Evolutionary conservation across 164 flowering plant species (phyloP).

Genomic region (Pachysandra terminalis): DNA sequence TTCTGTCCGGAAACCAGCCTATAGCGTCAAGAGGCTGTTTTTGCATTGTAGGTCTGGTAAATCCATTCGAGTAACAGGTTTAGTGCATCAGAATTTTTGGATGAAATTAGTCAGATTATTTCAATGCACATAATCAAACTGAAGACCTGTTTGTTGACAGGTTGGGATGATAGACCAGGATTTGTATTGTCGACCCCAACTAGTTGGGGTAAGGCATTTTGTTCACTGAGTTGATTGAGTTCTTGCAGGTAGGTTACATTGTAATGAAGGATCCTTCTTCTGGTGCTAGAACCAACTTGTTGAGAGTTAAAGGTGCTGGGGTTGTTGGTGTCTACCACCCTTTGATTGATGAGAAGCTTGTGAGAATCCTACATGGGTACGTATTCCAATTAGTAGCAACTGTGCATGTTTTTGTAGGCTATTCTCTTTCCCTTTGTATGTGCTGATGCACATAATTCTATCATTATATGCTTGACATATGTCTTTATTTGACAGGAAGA

Average conservation of each 20-base stretch:
- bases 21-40: background rate
- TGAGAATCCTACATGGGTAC: constrained; percentile 66
- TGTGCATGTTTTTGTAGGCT: background rate
- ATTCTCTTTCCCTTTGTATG: background rate
- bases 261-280: constrained; percentile 78
- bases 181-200: too few species aligned
- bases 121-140: too few species aligned
- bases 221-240: background rate
- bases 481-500: constrained; percentile 43
- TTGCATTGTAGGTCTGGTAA: background rate
- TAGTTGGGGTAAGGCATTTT: too few species aligned
- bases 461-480: background rate
- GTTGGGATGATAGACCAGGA: too few species aligned
- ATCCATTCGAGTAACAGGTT: background rate
- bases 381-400: constrained; percentile 1
- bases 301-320: constrained; percentile 69
- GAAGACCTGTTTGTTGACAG: too few species aligned
- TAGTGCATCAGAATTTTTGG: background rate
- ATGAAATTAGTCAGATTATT: too few species aligned
- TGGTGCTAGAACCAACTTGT: constrained; percentile 49
- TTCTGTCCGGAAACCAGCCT: background rate
- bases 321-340: constrained; percentile 86
- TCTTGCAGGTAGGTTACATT: constrained; percentile 83
- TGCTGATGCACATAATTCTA: background rate
- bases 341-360: constrained; percentile 64